Evolutionary conservation across 108 stramenopile species (phyloP).

Genomic region (Skeletonema grethae): DNA sequence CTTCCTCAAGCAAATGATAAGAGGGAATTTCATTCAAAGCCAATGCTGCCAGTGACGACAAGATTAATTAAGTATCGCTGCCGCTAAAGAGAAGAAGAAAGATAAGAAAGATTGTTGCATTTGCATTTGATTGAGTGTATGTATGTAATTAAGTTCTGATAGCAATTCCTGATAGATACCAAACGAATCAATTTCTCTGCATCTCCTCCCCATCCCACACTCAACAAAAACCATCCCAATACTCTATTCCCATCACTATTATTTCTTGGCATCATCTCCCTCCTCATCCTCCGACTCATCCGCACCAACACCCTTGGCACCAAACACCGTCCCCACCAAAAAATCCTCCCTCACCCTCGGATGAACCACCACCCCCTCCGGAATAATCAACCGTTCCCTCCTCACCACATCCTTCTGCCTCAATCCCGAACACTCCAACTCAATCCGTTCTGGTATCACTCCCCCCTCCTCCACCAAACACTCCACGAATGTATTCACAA

Average conservation of each 20-base stretch:
- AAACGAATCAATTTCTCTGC: no score
- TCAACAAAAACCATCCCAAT: neutral
- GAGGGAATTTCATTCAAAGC: no score
- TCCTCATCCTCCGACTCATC: slow-evolving; percentile 11
- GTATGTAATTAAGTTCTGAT: no score
- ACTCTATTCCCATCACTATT: neutral
- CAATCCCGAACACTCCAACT: slow-evolving; percentile 79
- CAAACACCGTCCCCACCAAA: slow-evolving; percentile 71
- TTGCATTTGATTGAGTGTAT: no score
- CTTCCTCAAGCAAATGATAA: no score
- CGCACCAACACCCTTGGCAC: slow-evolving; percentile 45
- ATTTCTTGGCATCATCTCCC: slow-evolving; percentile 11
- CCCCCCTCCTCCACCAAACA: slow-evolving; percentile 72
- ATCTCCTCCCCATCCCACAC: no score
- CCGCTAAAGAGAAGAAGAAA: no score
- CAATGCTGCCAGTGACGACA: no score
- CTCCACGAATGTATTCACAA: slow-evolving; percentile 64
- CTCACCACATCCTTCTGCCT: slow-evolving; percentile 71
- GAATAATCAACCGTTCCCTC: slow-evolving; percentile 72
- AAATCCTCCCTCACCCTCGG: slow-evolving; percentile 45
- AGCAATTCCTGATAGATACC: no score
- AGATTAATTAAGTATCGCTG: no score
- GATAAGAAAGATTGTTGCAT: no score
- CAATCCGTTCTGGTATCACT: slow-evolving; percentile 71
- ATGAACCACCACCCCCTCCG: slow-evolving; percentile 65